Percentiles rank a stretch among this genome's conserved stretches.
Conservation (phyloP, 305 asterid species). For the Striga hermonthica region DNA sequence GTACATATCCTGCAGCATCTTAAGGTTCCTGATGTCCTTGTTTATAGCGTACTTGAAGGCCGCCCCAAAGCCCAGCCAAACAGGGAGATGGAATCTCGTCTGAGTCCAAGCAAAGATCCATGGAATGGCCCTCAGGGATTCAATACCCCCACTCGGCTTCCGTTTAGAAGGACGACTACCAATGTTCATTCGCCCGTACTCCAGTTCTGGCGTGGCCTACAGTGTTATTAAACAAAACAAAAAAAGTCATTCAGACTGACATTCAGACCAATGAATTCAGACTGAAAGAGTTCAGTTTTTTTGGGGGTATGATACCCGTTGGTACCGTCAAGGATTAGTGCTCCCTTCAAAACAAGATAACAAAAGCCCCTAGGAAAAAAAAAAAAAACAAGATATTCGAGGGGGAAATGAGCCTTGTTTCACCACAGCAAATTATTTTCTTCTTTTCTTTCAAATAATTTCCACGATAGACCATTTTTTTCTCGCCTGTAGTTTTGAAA, state of each 20-base stretch:
- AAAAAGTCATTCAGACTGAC: neutral
- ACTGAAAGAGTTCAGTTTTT: no score
- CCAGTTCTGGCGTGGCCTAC: slow-evolving; percentile 80
- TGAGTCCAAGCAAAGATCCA: slow-evolving; percentile 94
- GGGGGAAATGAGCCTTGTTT: no score
- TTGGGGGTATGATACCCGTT: no score
- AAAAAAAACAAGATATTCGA: no score
- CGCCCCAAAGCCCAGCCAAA: slow-evolving; percentile 81
- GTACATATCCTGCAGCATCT: slow-evolving; percentile 70
- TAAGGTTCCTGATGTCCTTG: slow-evolving; percentile 53
- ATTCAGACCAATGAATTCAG: neutral
- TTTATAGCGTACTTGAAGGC: slow-evolving; percentile 57
- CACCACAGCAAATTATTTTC: no score
- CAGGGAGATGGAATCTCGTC: slow-evolving; percentile 81
- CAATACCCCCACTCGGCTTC: slow-evolving; percentile 81
- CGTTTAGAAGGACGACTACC: slow-evolving; percentile 85
- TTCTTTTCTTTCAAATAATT: no score
- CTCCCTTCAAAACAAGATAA: no score
- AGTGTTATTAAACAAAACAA: neutral
- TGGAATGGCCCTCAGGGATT: slow-evolving; percentile 75
- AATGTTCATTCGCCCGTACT: slow-evolving; percentile 83
- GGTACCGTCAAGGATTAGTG: no score
- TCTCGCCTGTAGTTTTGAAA: neutral
- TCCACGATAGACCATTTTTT: no score
- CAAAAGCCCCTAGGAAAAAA: no score